Base-by-base conservation (phyloP, 2,329 filamentous ascomycete species). In the Claviceps monticola region DNA sequence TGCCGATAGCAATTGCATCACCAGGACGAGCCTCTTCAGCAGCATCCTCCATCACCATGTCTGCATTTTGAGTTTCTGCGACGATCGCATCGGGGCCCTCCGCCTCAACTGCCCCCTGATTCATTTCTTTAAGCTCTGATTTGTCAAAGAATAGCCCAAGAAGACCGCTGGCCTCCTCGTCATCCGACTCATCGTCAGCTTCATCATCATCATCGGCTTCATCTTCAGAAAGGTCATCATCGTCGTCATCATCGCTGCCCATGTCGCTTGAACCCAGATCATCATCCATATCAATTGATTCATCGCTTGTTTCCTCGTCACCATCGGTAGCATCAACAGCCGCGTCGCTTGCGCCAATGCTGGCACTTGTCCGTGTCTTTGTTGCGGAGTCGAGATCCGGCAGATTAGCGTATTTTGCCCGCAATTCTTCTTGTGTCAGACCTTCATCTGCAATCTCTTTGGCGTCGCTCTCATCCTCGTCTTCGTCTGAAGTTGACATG, bases 251-350 rank as follows among this genome's bases (percentile, higher is more conserved):
- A 16, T 69, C 70, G 49, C 57, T 61, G 7, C 56, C 66, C 61
- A 71, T 70, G 45, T 83, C 78, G 29, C 74, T 78, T 3, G 79
- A 80, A 2, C 77, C 79, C 57, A 82, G 66, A 52, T 83, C 80
- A 54, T 83, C 80, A 56, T 84, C 80, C 80, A 84, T 84, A 58
- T 83, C 79, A 21, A 83, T 69, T 1, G 81, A 83, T 61, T 84
- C 80, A 56, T 84, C 81, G 44, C 74, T 78, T 4, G 74, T 80
- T 8, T 80, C 78, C 44, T 72, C 47, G 7, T 5, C 51, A 16
- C 14, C n/a, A 26, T 48, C 70, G 43, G 65, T 58, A 5, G 64
- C 64, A 23, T 67, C 63, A 11, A 51, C 17, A 49, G 49, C 55
- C 26, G 57, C 58, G 36, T 60, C 62, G 1, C 58, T 60, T 1